Percentiles rank a stretch among this genome's conserved stretches.
These are phyloP conservation scores for Pseudogymnoascus sp. DNA, from an alignment of 2,329 filamentous ascomycete genomes.

Conservation along the genomic window DNA sequence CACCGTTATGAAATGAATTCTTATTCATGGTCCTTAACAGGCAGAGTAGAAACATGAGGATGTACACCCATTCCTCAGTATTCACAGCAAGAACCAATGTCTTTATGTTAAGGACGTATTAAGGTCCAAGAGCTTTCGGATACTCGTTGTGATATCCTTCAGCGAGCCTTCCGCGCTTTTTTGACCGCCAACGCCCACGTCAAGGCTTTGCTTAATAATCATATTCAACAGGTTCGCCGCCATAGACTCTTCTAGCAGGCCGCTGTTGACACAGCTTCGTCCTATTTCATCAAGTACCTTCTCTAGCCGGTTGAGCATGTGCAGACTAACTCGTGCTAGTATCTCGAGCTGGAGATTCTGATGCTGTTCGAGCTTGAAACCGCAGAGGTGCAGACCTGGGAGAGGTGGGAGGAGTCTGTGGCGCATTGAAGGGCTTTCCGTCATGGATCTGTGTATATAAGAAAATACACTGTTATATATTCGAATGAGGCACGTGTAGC, in stretches of 20 bases:
- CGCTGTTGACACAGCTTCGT: not conserved
- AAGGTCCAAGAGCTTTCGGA: not conserved
- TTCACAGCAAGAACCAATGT: not conserved
- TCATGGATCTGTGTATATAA: not conserved
- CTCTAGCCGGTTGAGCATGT: not conserved
- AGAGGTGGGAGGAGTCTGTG: not conserved
- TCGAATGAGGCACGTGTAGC: not conserved
- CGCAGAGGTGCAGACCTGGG: not conserved
- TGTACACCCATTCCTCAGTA: not conserved
- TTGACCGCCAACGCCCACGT: not conserved
- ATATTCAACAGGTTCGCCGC: not conserved
- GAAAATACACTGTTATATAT: not conserved
- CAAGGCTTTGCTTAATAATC: not conserved
- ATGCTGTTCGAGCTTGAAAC: not conserved
- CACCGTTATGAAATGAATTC: not conserved
- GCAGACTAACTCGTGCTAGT: not conserved
- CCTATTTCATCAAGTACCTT: not conserved
- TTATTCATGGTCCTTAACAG: not conserved
- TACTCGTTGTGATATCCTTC: not conserved
- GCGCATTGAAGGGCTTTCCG: not conserved
- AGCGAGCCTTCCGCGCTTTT: not conserved
- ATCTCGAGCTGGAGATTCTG: not conserved
- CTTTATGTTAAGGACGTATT: not conserved
- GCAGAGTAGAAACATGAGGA: not conserved
- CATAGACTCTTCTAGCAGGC: not conserved